These are phyloP conservation scores for Neurospora sp. DNA, from an alignment of 495 filamentous ascomycete species.

Conservation along the genomic window DNA sequence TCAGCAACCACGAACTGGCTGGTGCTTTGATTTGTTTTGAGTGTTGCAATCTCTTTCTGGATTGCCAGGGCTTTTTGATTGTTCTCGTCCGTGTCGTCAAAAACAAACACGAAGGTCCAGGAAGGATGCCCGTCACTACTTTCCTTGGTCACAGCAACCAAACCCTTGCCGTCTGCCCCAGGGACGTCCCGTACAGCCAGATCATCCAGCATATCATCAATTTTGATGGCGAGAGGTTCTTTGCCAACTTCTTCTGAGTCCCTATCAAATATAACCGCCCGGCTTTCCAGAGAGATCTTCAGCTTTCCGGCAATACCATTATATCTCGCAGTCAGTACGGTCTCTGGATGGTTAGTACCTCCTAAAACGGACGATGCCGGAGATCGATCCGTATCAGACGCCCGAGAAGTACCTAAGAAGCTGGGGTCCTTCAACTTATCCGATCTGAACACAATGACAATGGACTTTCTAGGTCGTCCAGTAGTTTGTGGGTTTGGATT, in stretches of 20 bases:
- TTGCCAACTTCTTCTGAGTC: not conserved
- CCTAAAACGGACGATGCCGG: not conserved
- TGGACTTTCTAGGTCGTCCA: constrained; percentile 15
- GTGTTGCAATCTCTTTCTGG: constrained; percentile 2
- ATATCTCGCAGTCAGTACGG: constrained; percentile 10
- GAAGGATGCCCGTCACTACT: not conserved
- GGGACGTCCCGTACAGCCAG: constrained; percentile 9
- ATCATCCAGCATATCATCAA: constrained; percentile 7
- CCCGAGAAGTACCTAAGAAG: constrained; percentile 3
- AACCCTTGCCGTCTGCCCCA: constrained; percentile 6
- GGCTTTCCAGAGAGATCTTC: not conserved
- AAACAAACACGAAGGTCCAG: constrained; percentile 9
- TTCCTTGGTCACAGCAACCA: constrained; percentile 3
- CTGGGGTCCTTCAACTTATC: constrained; percentile 19
- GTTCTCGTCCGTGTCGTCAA: constrained; percentile 3
- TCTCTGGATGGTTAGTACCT: not conserved
- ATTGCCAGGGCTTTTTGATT: constrained; percentile 6
- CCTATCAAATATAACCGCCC: constrained; percentile 5
- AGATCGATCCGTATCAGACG: not conserved
- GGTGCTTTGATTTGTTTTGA: not conserved
- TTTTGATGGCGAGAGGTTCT: constrained; percentile 8
- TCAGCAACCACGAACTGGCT: not conserved
- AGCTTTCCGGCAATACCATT: constrained; percentile 10
- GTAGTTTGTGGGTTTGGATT: constrained; percentile 5
- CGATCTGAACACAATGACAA: constrained; percentile 24